Evolutionary conservation across 306 rosid species (phyloP), one percentile per base, ranked within the genome.

Genomic region (Delonix regia): DNA sequence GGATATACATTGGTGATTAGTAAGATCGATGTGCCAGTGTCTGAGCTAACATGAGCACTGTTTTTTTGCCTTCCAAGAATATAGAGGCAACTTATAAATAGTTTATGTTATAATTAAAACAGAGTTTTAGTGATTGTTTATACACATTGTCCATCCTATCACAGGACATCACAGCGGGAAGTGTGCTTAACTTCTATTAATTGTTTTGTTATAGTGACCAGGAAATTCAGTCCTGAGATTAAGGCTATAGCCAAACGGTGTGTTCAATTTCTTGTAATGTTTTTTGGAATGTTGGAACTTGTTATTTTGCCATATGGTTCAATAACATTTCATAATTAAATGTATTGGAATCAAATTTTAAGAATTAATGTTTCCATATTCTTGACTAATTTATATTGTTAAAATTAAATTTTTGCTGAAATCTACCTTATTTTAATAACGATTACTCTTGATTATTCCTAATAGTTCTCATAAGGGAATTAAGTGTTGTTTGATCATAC

Each of bases 11-110:
- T 53, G 8, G 12, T 53, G 51, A 33, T 22, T 14, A 24, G 51
- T 24, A 42, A 69, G 57, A 10, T 15, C 28, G 44, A 16, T 49
- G 22, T 30, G 75, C 18, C 30, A 48, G 9, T 52, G 76, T 21
- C 76, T 52, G 15, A 53, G 34, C 33, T 51, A 71, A 71, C 65
- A 34, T 71, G 63, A 48, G 22, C 49, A 53, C 0, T 51, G 36
- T 34, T 53, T 33, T 2, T 12, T 41, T 25, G 13, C 21, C 30
- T 39, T 21, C 14, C 15, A 55, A 55, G 60, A 53, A 53, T n/a
- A 53, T 21, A 53, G 28, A 21, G 21, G 6, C 61, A 55, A 55
- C 0, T 55, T 55, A 45, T 45, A 12, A 18, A 19, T 39, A 19
- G 39, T 65, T 65, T 21, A 19, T 10, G 19, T 21, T 19, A 65